These are phyloP conservation scores for Podaxis carcinomalis DNA, from an alignment of 768 basidiomycete species.

Conservation along the genomic window DNA sequence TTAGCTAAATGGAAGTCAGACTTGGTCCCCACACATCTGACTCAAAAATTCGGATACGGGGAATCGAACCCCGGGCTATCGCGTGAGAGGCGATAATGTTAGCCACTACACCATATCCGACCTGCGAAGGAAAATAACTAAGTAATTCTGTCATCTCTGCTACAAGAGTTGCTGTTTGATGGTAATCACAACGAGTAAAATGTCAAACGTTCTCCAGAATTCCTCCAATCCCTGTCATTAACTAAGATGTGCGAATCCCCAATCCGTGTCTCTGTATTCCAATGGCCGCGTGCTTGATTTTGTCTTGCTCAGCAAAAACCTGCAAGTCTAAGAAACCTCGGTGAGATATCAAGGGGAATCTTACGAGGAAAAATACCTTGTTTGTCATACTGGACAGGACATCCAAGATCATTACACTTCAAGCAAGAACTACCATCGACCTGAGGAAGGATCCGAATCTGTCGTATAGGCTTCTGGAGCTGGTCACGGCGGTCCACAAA, in stretches of 20 bases:
- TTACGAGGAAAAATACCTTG: not conserved
- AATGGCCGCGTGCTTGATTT: not conserved
- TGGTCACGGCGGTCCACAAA: not conserved
- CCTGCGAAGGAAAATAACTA: no score
- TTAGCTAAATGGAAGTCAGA: not conserved
- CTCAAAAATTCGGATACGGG: slow-evolving; percentile 10
- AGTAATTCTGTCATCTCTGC: not conserved
- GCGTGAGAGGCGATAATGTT: slow-evolving; percentile 13
- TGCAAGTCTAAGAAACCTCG: not conserved
- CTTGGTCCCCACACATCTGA: no score
- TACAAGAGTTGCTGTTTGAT: not conserved
- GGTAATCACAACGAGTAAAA: not conserved
- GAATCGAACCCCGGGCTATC: slow-evolving; percentile 12
- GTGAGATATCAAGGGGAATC: not conserved
- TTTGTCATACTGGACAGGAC: not conserved
- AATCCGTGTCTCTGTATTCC: not conserved
- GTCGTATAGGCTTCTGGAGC: not conserved
- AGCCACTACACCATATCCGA: slow-evolving; percentile 13
- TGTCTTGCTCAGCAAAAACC: not conserved
- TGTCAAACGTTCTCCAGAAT: no score
- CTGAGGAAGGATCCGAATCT: not conserved
- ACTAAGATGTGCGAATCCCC: not conserved
- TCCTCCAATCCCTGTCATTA: no score
- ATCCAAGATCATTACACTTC: not conserved
- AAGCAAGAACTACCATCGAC: not conserved